Evolutionary conservation across 1,284 basidiomycete genomes (phyloP).

Genomic region (Rhizoctonia solani): DNA sequence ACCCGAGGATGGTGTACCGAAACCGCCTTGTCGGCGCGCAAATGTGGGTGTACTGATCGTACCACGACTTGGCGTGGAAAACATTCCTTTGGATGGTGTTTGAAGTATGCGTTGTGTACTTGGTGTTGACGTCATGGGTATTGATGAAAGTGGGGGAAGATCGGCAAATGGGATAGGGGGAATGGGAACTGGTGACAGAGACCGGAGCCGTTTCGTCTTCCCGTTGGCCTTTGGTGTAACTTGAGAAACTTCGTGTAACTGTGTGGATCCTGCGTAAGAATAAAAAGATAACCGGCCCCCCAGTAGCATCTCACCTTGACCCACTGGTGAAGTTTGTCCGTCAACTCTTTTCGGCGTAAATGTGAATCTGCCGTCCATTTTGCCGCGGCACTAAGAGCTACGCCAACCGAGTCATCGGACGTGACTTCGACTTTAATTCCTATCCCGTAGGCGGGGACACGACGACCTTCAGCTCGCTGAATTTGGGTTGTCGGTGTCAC

Average conservation of each 20-base stretch:
- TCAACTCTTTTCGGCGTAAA: constrained; percentile 60
- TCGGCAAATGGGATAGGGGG: constrained; percentile 67
- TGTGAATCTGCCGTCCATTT: constrained; percentile 75
- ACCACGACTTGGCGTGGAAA: constrained; percentile 14
- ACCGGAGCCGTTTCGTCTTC: constrained; percentile 33
- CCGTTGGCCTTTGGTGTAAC: constrained; percentile 30
- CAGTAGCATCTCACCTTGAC: constrained; percentile 52
- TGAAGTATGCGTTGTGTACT: constrained; percentile 46
- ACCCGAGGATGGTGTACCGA: constrained; percentile 21
- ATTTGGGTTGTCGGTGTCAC: constrained; percentile 71
- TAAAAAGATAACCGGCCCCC: constrained; percentile 29
- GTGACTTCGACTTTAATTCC: constrained; percentile 80
- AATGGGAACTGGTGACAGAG: constrained; percentile 44
- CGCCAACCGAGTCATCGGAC: constrained; percentile 69
- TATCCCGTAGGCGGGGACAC: constrained; percentile 76
- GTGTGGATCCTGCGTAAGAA: constrained; percentile 27
- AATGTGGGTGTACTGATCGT: constrained; percentile 14
- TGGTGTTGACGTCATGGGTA: constrained; percentile 47
- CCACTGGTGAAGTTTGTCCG: constrained; percentile 65
- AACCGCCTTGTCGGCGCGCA: constrained; percentile 1
- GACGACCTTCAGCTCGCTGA: constrained; percentile 63
- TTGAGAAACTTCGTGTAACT: constrained; percentile 56
- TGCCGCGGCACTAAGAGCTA: constrained; percentile 81
- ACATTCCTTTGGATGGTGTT: constrained; percentile 55
- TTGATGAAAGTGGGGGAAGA: constrained; percentile 58